Evolutionary conservation across 768 basidiomycete species (phyloP).

Genomic region (Leccinum disarticulatum): DNA sequence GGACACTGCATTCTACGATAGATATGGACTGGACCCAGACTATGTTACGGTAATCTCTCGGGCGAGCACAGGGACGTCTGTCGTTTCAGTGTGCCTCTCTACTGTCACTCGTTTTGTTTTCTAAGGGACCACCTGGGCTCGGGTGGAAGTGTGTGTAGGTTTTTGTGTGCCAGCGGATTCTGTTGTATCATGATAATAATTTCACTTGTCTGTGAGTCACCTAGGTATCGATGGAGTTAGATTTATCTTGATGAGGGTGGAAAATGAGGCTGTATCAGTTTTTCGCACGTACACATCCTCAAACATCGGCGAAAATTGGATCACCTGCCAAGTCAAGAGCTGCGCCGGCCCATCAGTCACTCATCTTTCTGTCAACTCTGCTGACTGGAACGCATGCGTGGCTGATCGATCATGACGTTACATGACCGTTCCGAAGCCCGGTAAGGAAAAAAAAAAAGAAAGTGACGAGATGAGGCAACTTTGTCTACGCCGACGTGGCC

Average conservation of each 20-base stretch:
- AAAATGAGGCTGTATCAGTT: not conserved
- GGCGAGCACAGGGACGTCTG: slow-evolving; percentile 7
- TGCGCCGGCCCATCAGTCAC: not conserved
- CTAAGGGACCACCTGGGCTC: slow-evolving; percentile 11
- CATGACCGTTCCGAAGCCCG: not conserved
- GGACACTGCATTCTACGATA: slow-evolving; percentile 19
- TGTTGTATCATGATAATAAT: slow-evolving; percentile 17
- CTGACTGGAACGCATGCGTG: not conserved
- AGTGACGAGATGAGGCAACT: not conserved
- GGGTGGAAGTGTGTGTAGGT: slow-evolving; percentile 10
- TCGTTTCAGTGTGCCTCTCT: slow-evolving; percentile 9
- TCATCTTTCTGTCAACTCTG: not conserved
- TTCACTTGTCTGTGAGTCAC: not conserved
- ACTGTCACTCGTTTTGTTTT: slow-evolving; percentile 9
- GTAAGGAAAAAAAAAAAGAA: not conserved
- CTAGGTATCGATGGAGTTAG: not conserved
- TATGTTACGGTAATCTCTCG: slow-evolving; percentile 14
- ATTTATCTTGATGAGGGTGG: not conserved
- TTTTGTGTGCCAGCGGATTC: slow-evolving; percentile 2
- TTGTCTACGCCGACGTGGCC: not conserved
- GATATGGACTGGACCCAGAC: slow-evolving; percentile 26
- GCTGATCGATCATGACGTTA: not conserved
- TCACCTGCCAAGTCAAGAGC: not conserved
- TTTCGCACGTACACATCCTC: slow-evolving; percentile 7
- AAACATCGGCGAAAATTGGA: slow-evolving; percentile 3